phyloP scores from a whole-genome alignment of 345 rosid species.

The Nasturtium officinale region DNA sequence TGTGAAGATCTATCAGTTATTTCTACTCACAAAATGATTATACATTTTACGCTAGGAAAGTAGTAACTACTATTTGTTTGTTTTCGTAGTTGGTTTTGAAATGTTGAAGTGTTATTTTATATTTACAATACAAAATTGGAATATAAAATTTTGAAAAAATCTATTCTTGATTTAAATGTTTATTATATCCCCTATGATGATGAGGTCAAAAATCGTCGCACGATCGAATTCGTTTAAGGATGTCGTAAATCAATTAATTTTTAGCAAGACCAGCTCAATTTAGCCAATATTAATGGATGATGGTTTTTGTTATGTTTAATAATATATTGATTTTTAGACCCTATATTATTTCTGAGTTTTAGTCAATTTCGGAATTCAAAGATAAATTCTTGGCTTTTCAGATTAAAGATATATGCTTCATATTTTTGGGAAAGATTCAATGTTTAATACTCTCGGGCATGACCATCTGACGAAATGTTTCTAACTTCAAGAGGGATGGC shows the following conservation, averaged over 20 bases:
- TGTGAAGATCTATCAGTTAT: background rate
- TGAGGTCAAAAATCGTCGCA: background rate
- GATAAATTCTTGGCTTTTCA: slow-evolving; percentile 9
- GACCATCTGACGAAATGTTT: slow-evolving; percentile 13
- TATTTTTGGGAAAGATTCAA: background rate
- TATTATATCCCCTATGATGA: background rate
- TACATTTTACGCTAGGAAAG: too few species aligned
- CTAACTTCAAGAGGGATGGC: slow-evolving; percentile 2
- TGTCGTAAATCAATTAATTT: background rate
- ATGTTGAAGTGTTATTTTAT: background rate
- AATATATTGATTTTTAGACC: background rate
- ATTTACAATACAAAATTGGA: background rate
- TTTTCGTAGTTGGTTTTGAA: background rate
- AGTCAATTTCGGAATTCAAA: slow-evolving; percentile 6
- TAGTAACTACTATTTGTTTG: too few species aligned
- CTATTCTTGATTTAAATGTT: too few species aligned
- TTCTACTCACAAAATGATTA: background rate
- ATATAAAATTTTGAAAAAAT: too few species aligned
- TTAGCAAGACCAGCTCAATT: slow-evolving; percentile 9
- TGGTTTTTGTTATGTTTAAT: background rate
- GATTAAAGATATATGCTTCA: background rate
- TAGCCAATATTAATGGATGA: background rate
- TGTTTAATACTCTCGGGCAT: slow-evolving; percentile 21
- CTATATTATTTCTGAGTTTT: background rate
- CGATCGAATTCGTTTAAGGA: background rate